Base-by-base conservation (phyloP, 1,139 yeast species). In the Suhomyces guaymorum region DNA sequence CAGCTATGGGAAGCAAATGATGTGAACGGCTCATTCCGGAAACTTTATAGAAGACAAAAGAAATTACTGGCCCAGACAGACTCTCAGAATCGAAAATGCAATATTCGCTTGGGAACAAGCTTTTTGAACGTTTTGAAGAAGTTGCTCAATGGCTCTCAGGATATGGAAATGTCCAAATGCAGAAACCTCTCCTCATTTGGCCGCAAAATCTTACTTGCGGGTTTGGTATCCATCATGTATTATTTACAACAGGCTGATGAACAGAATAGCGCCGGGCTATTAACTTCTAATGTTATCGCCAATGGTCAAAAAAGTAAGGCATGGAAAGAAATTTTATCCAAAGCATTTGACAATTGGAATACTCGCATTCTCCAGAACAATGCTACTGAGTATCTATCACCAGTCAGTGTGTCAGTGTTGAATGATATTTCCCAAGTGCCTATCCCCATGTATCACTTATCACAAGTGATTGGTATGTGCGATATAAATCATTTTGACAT, bases 161-260 rank as follows among this genome's bases (percentile, higher is more conserved):
- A 33, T 17, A 31, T 37, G 30, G 46, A 44, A 28, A 33, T 39
- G 19, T 15, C 19, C 4, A 33, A 48, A 5, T 41, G 43, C 5
- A 29, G 41, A 4, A 48, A 47, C 7, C 36, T 52, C 7, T 52
- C 52, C n/a, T 39, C 52, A 1, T 77, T 85, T 56, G 86, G 89
- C 3, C 73, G 80, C 37, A 78, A 80, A 44, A 75, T 84, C 4
- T 55, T 86, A 23, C 60, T 85, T 17, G 82, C 88, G 2, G 95
- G 95, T 0, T 58, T 86, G 33, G 63, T 82, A 30, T 79, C 90
- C 1, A 69, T 85, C 15, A 70, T 82, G 74, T 70, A 75, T 48
- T 87, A 84, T 59, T 75, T 85, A 75, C 90, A 84, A 53, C 92
- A 84, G 53, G 64, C 78, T 13, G 92, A 82, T 49, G 52, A 76